Conservation (phyloP, 352 stramenopile species). For the Plasmopara muralis region DNA sequence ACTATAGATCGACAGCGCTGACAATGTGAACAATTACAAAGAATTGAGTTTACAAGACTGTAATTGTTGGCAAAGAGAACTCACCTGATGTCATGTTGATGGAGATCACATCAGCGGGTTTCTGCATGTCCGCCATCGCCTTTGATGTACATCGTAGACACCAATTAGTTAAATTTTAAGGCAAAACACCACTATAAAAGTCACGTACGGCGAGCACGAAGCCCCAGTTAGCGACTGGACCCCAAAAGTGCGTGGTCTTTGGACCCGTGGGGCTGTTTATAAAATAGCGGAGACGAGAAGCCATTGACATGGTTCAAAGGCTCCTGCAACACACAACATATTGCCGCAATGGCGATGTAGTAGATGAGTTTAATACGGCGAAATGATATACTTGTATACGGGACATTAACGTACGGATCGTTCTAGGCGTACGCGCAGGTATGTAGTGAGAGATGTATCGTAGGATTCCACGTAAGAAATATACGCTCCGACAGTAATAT, state of each 20-base stretch:
- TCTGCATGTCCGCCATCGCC: slow-evolving; percentile 78
- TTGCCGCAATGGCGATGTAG: not conserved
- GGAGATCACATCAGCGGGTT: slow-evolving; percentile 77
- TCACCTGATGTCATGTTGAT: slow-evolving; percentile 82
- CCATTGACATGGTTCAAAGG: slow-evolving; percentile 26
- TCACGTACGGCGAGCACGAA: slow-evolving; percentile 72
- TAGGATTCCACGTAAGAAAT: no score
- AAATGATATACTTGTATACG: no score
- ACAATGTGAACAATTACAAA: slow-evolving; percentile 2
- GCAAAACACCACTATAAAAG: not conserved
- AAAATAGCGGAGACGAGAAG: slow-evolving; percentile 49
- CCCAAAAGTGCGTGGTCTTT: slow-evolving; percentile 88
- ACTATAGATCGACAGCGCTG: slow-evolving; percentile 80
- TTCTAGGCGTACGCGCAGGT: no score
- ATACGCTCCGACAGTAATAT: no score
- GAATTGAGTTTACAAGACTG: slow-evolving; percentile 5
- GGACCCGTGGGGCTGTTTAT: slow-evolving; percentile 76
- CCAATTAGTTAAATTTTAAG: not conserved
- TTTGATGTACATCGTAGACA: slow-evolving; percentile 15
- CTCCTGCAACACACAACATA: not conserved
- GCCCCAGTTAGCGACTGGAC: slow-evolving; percentile 83
- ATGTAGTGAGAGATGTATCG: no score
- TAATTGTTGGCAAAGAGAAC: slow-evolving; percentile 2
- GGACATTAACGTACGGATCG: no score
- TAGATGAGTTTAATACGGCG: no score